Conservation (phyloP, 371 early-diverging fungal genomes). For the Mortierella sp. region DNA sequence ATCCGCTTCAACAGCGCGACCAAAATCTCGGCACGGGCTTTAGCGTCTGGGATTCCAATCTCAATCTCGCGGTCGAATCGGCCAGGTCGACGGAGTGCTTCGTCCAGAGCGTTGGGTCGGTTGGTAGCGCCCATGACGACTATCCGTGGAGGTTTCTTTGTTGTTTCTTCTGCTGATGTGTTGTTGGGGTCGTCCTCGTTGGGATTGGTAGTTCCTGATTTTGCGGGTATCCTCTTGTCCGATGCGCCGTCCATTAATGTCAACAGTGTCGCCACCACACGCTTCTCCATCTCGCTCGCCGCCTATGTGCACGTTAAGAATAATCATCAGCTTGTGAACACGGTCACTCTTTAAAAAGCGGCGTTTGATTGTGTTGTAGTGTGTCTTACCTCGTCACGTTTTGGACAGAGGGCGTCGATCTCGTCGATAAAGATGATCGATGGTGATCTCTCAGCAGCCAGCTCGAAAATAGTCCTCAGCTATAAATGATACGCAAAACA, state of each 20-base stretch:
- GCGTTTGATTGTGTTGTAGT: no score
- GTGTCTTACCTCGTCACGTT: conserved; percentile 81
- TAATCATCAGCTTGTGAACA: no score
- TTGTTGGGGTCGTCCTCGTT: not conserved
- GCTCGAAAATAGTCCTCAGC: conserved; percentile 85
- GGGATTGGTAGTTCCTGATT: not conserved
- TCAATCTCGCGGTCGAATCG: conserved; percentile 97
- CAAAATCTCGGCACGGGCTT: conserved; percentile 85
- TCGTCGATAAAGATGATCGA: conserved; percentile 99
- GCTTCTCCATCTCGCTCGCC: conserved; percentile 83
- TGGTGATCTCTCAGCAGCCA: conserved; percentile 89
- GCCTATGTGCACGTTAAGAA: conserved; percentile 57
- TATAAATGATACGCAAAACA: conserved; percentile 14
- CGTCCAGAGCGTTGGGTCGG: conserved; percentile 94
- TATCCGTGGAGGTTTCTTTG: conserved; percentile 59
- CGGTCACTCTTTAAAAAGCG: no score
- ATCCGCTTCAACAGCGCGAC: conserved; percentile 74
- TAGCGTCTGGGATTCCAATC: conserved; percentile 91
- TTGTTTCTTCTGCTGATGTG: not conserved
- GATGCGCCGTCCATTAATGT: conserved; percentile 97
- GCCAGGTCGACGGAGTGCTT: conserved; percentile 98
- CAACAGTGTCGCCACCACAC: conserved; percentile 97
- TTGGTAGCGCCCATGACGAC: conserved; percentile 99
- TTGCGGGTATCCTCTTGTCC: conserved; percentile 29
- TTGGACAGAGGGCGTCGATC: conserved; percentile 97